Conservation (phyloP, 495 filamentous ascomycete species). For the Glarea lozoyensis region DNA sequence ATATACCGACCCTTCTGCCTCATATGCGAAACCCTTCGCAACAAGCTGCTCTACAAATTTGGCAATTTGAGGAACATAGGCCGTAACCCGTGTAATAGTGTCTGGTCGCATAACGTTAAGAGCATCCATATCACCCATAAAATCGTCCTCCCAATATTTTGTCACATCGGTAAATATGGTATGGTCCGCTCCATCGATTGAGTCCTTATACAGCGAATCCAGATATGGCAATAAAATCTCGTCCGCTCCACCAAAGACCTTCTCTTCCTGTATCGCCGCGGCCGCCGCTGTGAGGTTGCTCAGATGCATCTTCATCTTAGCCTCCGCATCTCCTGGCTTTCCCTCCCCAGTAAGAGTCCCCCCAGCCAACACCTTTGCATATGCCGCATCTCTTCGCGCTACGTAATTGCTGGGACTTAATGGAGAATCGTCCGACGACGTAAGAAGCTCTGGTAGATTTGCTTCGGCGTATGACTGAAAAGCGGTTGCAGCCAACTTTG, state of each 20-base stretch:
- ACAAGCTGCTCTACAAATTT: constrained; percentile 59
- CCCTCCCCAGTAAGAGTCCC: constrained; percentile 54
- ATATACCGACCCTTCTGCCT: constrained; percentile 81
- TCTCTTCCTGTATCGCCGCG: constrained; percentile 39
- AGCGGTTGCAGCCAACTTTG: constrained; percentile 52
- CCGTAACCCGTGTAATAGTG: constrained; percentile 76
- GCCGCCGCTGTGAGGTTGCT: constrained; percentile 61
- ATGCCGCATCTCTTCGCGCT: constrained; percentile 46
- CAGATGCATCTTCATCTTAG: constrained; percentile 92
- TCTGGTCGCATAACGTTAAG: constrained; percentile 83
- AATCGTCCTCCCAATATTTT: constrained; percentile 70
- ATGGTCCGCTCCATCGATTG: constrained; percentile 60
- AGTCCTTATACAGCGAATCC: constrained; percentile 64
- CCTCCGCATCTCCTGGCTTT: constrained; percentile 55
- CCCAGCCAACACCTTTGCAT: constrained; percentile 53
- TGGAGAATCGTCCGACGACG: constrained; percentile 21
- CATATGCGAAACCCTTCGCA: constrained; percentile 81
- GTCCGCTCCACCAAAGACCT: constrained; percentile 39
- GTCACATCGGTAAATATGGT: constrained; percentile 74
- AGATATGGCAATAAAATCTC: constrained; percentile 78
- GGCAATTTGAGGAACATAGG: constrained; percentile 77
- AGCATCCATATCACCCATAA: constrained; percentile 73
- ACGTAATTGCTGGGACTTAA: constrained; percentile 45
- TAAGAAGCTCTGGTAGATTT: constrained; percentile 59
- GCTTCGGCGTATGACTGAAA: constrained; percentile 65